Percentiles rank a stretch among this genome's conserved stretches.
These are phyloP conservation scores for Coemansia sp. DNA, from an alignment of 192 early-diverging fungal species.

Conservation along the genomic window DNA sequence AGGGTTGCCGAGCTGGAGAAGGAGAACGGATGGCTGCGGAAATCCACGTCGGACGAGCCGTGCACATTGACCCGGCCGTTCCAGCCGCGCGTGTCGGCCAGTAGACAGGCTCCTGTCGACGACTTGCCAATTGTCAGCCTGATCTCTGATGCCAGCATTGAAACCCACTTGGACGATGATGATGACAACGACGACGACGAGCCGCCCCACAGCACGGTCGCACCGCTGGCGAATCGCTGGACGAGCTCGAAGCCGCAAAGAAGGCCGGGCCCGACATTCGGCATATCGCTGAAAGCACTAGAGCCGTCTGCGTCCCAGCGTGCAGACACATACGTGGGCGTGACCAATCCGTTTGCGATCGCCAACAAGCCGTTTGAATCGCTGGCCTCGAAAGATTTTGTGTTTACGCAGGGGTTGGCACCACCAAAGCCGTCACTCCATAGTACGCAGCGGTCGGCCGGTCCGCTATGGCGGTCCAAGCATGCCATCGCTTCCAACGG, in stretches of 20 bases:
- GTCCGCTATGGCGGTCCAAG: neutral
- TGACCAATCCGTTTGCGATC: conserved; percentile 14
- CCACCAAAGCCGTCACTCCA: neutral
- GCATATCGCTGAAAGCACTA: conserved; percentile 10
- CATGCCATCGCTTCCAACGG: neutral
- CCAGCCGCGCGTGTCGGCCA: neutral
- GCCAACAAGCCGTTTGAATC: neutral
- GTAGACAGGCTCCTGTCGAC: neutral
- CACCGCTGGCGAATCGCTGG: neutral
- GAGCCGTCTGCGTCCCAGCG: neutral
- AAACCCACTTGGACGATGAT: conserved; percentile 18
- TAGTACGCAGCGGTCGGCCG: neutral
- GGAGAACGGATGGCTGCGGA: neutral
- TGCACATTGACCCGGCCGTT: neutral
- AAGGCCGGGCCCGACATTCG: conserved; percentile 23
- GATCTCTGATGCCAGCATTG: conserved; percentile 11
- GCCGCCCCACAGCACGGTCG: conserved; percentile 11
- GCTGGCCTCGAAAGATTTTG: neutral
- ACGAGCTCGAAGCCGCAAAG: neutral
- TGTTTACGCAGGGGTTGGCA: neutral
- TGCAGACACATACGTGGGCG: neutral
- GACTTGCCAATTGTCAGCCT: neutral
- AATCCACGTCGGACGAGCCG: neutral
- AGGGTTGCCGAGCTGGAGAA: conserved; percentile 12
- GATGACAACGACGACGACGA: conserved; percentile 22